These are phyloP conservation scores for Stagonosporopsis vannaccii DNA, from an alignment of 2,329 filamentous ascomycete genomes.

Conservation along the genomic window DNA sequence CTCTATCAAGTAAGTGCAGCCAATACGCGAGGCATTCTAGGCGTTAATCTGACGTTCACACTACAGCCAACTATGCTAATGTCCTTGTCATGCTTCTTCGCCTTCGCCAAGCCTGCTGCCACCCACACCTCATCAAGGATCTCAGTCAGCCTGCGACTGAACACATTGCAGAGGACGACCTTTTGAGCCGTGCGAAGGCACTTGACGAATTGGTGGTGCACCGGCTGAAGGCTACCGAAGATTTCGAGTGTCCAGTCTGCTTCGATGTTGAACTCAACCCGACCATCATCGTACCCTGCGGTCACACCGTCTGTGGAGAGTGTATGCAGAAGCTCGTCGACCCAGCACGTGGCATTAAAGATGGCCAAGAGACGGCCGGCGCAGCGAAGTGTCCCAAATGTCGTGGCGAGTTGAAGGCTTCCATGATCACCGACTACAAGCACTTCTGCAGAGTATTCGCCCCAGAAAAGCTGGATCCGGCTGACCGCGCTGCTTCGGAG, in stretches of 20 bases:
- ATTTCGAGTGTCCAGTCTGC: conserved; percentile 83
- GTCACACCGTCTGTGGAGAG: conserved; percentile 79
- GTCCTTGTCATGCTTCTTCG: conserved; percentile 81
- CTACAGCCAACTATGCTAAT: conserved; percentile 72
- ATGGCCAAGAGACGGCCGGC: conserved; percentile 63
- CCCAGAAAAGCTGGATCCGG: conserved; percentile 56
- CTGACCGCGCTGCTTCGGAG: conserved; percentile 20
- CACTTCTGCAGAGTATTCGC: conserved; percentile 78
- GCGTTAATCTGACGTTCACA: conserved; percentile 3
- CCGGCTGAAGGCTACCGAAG: conserved; percentile 68
- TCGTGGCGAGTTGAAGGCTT: conserved; percentile 69
- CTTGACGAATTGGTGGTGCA: conserved; percentile 67
- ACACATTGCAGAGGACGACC: conserved; percentile 60
- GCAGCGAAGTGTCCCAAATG: conserved; percentile 77
- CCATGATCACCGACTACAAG: conserved; percentile 75
- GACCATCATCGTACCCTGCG: conserved; percentile 81
- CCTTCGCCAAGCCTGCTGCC: conserved; percentile 81
- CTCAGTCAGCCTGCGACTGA: conserved; percentile 71
- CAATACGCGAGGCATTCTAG: background rate
- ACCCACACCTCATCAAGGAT: conserved; percentile 74
- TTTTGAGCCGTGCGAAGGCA: conserved; percentile 68
- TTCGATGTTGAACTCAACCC: conserved; percentile 78
- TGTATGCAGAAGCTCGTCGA: conserved; percentile 76
- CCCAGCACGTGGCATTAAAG: conserved; percentile 62
- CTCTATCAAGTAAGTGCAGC: conserved; percentile 61